These are phyloP conservation scores for Xylariaceae sp. DNA, from an alignment of 2,329 filamentous ascomycete genomes.

Conservation along the genomic window DNA sequence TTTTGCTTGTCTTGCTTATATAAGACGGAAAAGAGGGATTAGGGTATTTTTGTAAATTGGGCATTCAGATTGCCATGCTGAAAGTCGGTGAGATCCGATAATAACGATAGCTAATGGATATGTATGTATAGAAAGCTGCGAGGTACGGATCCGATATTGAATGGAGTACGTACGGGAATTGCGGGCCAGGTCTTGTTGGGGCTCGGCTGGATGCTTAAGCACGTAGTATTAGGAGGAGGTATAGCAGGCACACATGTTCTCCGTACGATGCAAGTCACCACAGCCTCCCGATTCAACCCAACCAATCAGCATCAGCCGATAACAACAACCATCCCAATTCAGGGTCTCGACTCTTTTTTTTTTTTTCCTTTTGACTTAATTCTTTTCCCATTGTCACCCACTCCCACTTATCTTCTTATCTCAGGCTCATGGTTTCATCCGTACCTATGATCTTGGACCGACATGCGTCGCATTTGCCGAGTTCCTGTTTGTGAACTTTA, in stretches of 20 bases:
- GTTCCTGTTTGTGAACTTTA: background rate
- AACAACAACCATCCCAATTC: conserved; percentile 20
- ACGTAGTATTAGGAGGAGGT: background rate
- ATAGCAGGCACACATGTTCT: background rate
- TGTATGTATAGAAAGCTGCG: background rate
- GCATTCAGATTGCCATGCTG: background rate
- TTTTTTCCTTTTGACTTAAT: background rate
- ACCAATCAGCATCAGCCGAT: conserved; percentile 22
- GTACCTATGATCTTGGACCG: conserved; percentile 22
- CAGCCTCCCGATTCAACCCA: conserved; percentile 8
- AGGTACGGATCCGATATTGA: too few relatives aligned
- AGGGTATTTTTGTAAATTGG: background rate
- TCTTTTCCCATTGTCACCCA: conserved; percentile 8
- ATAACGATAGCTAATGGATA: background rate
- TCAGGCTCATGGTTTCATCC: conserved; percentile 1
- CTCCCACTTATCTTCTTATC: conserved; percentile 24
- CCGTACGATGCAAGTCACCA: conserved; percentile 22
- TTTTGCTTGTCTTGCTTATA: background rate
- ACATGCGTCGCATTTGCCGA: background rate
- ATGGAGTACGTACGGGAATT: too few relatives aligned
- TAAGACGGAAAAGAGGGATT: background rate
- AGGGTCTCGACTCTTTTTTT: conserved; percentile 13
- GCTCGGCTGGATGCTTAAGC: background rate
- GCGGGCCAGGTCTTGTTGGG: background rate
- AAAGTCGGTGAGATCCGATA: conserved; percentile 21